Percentiles rank a stretch among this genome's conserved stretches.
Conservation (phyloP, 495 filamentous ascomycete species). For the Daldinia vernicosa region DNA sequence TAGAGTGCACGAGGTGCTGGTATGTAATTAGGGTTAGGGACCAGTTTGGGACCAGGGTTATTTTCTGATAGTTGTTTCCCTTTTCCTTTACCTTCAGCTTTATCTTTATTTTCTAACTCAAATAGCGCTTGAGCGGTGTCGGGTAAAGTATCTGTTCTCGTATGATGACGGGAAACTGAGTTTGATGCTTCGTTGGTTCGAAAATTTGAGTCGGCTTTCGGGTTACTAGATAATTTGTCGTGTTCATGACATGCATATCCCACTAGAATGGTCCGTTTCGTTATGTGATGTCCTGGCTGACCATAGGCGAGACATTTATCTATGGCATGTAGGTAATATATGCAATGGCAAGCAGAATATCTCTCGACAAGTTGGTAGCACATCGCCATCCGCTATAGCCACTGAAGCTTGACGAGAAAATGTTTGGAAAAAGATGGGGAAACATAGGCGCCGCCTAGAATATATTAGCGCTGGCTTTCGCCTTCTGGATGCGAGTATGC, state of each 20-base stretch:
- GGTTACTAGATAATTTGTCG: neutral
- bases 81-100: conserved; percentile 8
- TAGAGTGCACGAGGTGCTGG: neutral
- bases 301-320: conserved; percentile 76
- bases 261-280: conserved; percentile 79
- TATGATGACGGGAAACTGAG: no score
- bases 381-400: conserved; percentile 56
- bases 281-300: conserved; percentile 72
- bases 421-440: no score
- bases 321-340: conserved; percentile 80
- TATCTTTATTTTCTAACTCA: neutral
- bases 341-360: conserved; percentile 79
- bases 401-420: no score
- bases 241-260: conserved; percentile 79
- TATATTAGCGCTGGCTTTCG: no score
- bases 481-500: no score
- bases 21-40: neutral
- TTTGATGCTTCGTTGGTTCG: neutral
- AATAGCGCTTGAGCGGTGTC: no score
- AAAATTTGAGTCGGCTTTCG: neutral
- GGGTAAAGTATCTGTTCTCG: no score
- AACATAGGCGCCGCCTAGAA: no score
- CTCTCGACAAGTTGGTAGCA: conserved; percentile 77
- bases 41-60: neutral
- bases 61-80: conserved; percentile 3